Conservation (phyloP, 2,329 filamentous ascomycete genomes). For the Dendryphion nanum region DNA sequence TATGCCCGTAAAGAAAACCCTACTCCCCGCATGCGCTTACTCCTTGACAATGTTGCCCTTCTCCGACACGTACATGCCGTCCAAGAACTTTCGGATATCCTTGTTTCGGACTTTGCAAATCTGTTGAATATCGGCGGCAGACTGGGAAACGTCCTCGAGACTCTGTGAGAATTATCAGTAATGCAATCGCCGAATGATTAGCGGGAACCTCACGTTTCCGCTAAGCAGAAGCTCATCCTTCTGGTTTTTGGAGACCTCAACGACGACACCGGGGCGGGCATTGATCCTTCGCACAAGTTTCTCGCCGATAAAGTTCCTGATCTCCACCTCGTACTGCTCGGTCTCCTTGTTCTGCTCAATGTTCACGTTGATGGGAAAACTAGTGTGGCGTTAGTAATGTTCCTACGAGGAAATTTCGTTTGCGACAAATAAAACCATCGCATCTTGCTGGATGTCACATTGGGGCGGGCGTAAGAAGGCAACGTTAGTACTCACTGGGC, state of each 20-base stretch:
- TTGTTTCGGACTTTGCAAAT: slow-evolving; percentile 99
- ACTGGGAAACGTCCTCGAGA: slow-evolving; percentile 95
- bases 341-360: slow-evolving; percentile 94
- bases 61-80: slow-evolving; percentile 99
- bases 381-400: slow-evolving; percentile 5
- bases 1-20: slow-evolving; percentile 42
- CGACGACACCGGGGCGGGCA: slow-evolving; percentile 88
- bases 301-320: slow-evolving; percentile 78
- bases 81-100: slow-evolving; percentile 99
- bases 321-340: slow-evolving; percentile 87
- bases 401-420: neutral
- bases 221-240: slow-evolving; percentile 96
- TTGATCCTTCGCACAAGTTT: slow-evolving; percentile 93
- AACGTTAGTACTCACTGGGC: slow-evolving; percentile 71
- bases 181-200: slow-evolving; percentile 15
- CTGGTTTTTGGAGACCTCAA: slow-evolving; percentile 83
- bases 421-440: neutral
- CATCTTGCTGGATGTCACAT: too few relatives aligned
- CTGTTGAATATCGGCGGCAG: slow-evolving; percentile 98
- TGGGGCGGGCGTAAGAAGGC: too few relatives aligned
- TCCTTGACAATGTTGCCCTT: slow-evolving; percentile 88
- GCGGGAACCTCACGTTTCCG: slow-evolving; percentile 63
- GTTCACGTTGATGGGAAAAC: slow-evolving; percentile 99
- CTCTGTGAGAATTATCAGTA: slow-evolving; percentile 55
- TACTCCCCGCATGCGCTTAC: slow-evolving; percentile 32